phyloP scores from a whole-genome alignment of 2,329 filamentous ascomycete genomes.

The Lojkania enalia region DNA sequence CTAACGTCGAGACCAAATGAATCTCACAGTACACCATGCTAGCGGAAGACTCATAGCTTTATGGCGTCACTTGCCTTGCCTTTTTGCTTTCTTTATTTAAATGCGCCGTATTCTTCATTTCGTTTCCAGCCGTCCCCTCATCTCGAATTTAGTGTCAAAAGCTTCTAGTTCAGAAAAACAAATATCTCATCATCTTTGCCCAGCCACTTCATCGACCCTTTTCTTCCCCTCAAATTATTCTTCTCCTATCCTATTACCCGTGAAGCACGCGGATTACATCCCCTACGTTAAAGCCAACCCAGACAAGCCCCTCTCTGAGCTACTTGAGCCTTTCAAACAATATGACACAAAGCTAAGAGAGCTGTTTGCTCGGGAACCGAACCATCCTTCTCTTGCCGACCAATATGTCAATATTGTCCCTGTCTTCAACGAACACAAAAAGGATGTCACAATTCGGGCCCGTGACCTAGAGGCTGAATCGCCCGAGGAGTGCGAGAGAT shows the following conservation, averaged over 20 bases:
- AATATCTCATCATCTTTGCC: too few species aligned
- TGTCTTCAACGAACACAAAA: constrained; percentile 61
- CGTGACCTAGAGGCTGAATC: constrained; percentile 62
- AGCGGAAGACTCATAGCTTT: not conserved
- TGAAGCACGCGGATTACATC: constrained; percentile 48
- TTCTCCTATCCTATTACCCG: too few species aligned
- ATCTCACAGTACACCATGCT: not conserved
- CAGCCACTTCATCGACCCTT: not conserved
- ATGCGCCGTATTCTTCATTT: not conserved
- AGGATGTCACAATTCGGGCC: constrained; percentile 63
- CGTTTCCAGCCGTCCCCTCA: not conserved
- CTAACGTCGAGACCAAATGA: constrained; percentile 1
- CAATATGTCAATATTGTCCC: constrained; percentile 66
- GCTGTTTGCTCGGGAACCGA: constrained; percentile 69
- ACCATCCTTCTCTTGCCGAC: constrained; percentile 61
- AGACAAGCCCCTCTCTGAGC: constrained; percentile 57
- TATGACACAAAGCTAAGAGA: constrained; percentile 70
- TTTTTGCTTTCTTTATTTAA: not conserved
- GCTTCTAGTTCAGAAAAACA: too few species aligned
- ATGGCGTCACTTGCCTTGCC: not conserved
- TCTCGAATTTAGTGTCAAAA: not conserved
- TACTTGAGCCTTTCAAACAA: constrained; percentile 67
- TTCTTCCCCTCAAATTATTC: not conserved
- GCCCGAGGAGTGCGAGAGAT: constrained; percentile 62
- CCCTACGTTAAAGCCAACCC: constrained; percentile 60